phyloP scores from a whole-genome alignment of 495 filamentous ascomycete genomes.

The Tirmania nivea region DNA sequence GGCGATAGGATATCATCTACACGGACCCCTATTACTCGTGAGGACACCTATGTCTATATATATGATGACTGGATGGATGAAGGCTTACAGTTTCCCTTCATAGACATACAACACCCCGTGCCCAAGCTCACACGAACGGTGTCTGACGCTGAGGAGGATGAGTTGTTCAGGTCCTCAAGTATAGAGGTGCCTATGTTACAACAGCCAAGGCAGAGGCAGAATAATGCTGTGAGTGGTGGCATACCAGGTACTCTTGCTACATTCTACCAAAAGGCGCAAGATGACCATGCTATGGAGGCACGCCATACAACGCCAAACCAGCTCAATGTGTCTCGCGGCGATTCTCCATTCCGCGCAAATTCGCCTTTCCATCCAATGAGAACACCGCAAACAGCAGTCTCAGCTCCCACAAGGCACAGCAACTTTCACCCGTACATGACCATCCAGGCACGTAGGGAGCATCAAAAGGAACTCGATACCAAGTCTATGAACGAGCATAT shows the following conservation, averaged over 20 bases:
- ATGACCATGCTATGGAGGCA: conserved; percentile 36
- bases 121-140: conserved; percentile 72
- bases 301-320: conserved; percentile 28
- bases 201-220: conserved; percentile 25
- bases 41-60: conserved; percentile 24
- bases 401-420: conserved; percentile 19
- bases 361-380: conserved; percentile 40
- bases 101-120: conserved; percentile 30
- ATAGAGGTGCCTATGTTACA: conserved; percentile 21
- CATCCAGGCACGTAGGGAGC: conserved; percentile 36
- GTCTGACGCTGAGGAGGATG: conserved; percentile 66
- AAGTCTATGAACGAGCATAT: conserved; percentile 31
- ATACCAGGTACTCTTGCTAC: conserved; percentile 37
- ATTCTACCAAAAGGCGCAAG: conserved; percentile 50
- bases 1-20: conserved; percentile 5
- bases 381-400: conserved; percentile 25
- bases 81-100: conserved; percentile 32
- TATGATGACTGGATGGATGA: conserved; percentile 35
- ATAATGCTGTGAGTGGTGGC: conserved; percentile 25
- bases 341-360: conserved; percentile 61
- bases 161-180: conserved; percentile 43
- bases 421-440: conserved; percentile 3
- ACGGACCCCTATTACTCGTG: conserved; percentile 20
- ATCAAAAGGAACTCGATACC: conserved; percentile 37
- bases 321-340: conserved; percentile 33